These are phyloP conservation scores for Aphanomyces euteiches DNA, from an alignment of 352 stramenopile species.

Conservation along the genomic window DNA sequence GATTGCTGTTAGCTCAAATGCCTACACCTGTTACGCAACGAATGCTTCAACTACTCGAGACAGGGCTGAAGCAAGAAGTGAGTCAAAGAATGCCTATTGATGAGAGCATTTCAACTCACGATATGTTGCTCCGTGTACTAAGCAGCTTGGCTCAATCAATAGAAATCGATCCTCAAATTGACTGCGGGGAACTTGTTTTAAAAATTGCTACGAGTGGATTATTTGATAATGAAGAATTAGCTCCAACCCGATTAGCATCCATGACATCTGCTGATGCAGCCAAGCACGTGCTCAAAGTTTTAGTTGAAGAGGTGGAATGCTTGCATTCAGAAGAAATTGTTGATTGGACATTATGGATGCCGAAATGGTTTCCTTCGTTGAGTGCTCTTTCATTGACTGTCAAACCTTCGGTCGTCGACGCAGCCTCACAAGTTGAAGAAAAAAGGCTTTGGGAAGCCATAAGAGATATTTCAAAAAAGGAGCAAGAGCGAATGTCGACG, in stretches of 20 bases:
- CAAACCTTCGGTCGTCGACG: constrained; percentile 34
- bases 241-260: background rate
- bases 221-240: constrained; percentile 14
- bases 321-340: constrained; percentile 21
- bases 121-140: constrained; percentile 74
- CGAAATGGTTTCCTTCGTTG: constrained; percentile 10
- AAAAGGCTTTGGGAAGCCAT: constrained; percentile 66
- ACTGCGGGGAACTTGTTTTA: constrained; percentile 16
- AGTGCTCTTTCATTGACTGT: background rate
- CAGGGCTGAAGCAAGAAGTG: constrained; percentile 77
- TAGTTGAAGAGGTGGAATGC: background rate
- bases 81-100: constrained; percentile 62
- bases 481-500: constrained; percentile 39
- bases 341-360: constrained; percentile 5
- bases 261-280: constrained; percentile 2
- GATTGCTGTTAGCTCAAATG: constrained; percentile 39
- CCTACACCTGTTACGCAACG: constrained; percentile 48
- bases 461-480: constrained; percentile 43
- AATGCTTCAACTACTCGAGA: constrained; percentile 53
- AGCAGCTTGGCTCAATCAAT: constrained; percentile 64
- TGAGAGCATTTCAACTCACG: constrained; percentile 57
- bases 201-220: constrained; percentile 27
- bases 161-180: constrained; percentile 20
- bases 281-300: constrained; percentile 1
- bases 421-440: constrained; percentile 76